Conservation (phyloP, 164 flowering plant genomes). For the Macadamia integrifolia region DNA sequence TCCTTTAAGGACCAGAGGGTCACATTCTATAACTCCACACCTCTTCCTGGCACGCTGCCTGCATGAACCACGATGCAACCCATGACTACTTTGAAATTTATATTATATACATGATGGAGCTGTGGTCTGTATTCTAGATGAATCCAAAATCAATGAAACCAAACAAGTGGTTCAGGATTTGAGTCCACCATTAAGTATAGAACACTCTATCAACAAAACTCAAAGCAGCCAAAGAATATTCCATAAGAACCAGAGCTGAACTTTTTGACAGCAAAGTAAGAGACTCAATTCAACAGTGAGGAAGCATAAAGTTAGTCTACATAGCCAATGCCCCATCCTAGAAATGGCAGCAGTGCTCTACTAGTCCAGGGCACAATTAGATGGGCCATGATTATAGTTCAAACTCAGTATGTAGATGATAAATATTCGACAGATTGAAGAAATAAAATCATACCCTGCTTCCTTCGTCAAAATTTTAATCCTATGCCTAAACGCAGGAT, state of each 20-base stretch:
- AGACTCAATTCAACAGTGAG: no score
- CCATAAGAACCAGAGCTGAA: no score
- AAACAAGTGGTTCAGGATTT: background rate
- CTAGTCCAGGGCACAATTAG: background rate
- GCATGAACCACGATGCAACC: constrained; percentile 14
- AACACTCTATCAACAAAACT: background rate
- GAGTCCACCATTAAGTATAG: background rate
- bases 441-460: constrained; percentile 39
- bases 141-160: background rate
- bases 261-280: no score
- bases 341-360: background rate
- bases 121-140: no score
- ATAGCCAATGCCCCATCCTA: background rate
- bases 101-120: background rate
- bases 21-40: constrained; percentile 86
- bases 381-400: background rate
- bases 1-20: constrained; percentile 59
- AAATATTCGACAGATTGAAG: background rate
- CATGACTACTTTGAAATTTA: constrained; percentile 1
- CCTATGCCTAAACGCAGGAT: constrained; percentile 83
- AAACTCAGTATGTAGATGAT: background rate
- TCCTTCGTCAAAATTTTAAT: constrained; percentile 41
- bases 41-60: constrained; percentile 43
- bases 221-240: background rate
- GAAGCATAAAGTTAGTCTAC: no score